These are phyloP conservation scores for Davidsoniella neocaledoniae DNA, from an alignment of 2,329 filamentous ascomycete species.

Conservation along the genomic window DNA sequence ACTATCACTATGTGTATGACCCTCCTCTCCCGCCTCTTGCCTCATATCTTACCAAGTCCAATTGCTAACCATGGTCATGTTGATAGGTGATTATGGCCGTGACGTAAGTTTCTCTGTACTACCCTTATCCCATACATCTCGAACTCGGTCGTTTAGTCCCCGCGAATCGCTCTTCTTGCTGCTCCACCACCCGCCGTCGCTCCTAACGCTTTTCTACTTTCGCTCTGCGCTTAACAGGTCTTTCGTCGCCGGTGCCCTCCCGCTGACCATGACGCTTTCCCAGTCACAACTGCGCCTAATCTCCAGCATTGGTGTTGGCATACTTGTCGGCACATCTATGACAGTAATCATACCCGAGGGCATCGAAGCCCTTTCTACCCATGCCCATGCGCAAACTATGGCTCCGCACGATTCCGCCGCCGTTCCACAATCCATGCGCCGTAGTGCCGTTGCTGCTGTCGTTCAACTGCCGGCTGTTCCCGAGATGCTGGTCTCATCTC, in stretches of 20 bases:
- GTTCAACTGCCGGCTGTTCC: not conserved
- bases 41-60: not conserved
- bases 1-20: conserved; percentile 25
- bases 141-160: not conserved
- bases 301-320: conserved; percentile 81
- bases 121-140: conserved; percentile 6
- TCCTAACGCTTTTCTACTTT: not conserved
- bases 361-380: conserved; percentile 57
- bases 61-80: conserved; percentile 2
- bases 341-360: conserved; percentile 97
- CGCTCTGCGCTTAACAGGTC: conserved; percentile 40
- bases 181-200: conserved; percentile 7
- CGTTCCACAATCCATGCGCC: not conserved
- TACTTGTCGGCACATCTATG: conserved; percentile 84
- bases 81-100: conserved; percentile 39
- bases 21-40: not conserved
- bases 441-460: not conserved
- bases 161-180: not conserved
- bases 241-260: conserved; percentile 80
- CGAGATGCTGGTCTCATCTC: not conserved
- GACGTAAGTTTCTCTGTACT: conserved; percentile 27
- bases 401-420: not conserved
- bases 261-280: conserved; percentile 74
- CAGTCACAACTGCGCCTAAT: conserved; percentile 75
- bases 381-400: conserved; percentile 23